phyloP scores from a whole-genome alignment of 2,329 filamentous ascomycete species.

The Microdochium trichocladiopsis region DNA sequence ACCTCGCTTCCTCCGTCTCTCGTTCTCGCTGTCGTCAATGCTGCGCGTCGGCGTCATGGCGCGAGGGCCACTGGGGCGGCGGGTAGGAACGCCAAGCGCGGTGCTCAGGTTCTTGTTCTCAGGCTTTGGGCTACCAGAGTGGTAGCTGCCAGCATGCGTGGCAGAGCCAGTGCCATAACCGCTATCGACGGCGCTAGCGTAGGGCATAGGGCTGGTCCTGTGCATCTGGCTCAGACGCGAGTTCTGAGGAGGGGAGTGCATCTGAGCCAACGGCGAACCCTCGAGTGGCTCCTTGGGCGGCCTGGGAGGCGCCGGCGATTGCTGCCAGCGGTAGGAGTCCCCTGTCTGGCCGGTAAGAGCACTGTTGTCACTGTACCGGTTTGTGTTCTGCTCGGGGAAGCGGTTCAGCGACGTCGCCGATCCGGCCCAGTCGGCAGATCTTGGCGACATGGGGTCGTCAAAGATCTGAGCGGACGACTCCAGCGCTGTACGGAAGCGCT shows the following conservation, averaged over 20 bases:
- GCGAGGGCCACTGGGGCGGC: conserved; percentile 50
- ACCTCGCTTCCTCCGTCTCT: conserved; percentile 52
- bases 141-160: conserved; percentile 35
- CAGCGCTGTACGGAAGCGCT: conserved; percentile 66
- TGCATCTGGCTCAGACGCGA: conserved; percentile 42
- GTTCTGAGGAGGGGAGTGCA: conserved; percentile 37
- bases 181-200: conserved; percentile 44
- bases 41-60: conserved; percentile 50
- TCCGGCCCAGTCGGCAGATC: conserved; percentile 55
- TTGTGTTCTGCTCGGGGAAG: conserved; percentile 35
- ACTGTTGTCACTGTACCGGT: conserved; percentile 42
- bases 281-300: conserved; percentile 58
- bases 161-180: conserved; percentile 43
- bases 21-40: conserved; percentile 36
- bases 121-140: conserved; percentile 43
- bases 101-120: conserved; percentile 52
- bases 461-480: conserved; percentile 68
- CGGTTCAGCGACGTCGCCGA: conserved; percentile 53
- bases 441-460: conserved; percentile 51
- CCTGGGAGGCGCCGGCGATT: conserved; percentile 44
- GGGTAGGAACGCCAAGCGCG: conserved; percentile 41
- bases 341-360: conserved; percentile 21
- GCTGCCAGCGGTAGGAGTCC: conserved; percentile 33
- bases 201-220: conserved; percentile 49
- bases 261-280: conserved; percentile 17